Evolutionary conservation across 345 rosid species (phyloP), one percentile per base, ranked within the genome.

Genomic region (Luvunga scandens): DNA sequence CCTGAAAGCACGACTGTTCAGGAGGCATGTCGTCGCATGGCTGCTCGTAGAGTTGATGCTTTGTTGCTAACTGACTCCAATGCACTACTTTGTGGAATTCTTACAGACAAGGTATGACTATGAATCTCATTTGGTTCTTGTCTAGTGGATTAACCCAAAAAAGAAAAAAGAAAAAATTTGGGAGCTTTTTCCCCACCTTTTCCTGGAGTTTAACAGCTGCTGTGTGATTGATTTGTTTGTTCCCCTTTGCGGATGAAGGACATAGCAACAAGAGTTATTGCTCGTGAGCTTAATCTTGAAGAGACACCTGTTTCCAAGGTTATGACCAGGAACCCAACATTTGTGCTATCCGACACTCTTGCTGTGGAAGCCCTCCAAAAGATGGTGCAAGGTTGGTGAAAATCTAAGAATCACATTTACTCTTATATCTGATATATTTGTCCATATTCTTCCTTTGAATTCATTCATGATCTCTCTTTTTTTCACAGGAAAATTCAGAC

Each of bases 281-380:
- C 99, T 33, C 84, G 72, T 74, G 98, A 93, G 77, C 39, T 97
- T 85, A 86, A 91, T 89, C 85, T 90, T 10, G 92, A 87, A 85
- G 98, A 97, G 77, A 97, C 98, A 36, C 94, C 98, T 30, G 94
- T 89, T 75, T 97, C 98, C n/a, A 89, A 90, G 81, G 94, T 97
- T 77, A 97, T 97, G 99, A 97, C 99, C 14, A 88, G 89, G 90
- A 94, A 91, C 77, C 99, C 99, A 0, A 73, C 89, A 75, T 97
- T 97, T 78, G 99, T 97, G 77, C 95, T 97, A 66, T 97, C 98
- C 0, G 98, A 94, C 74, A 91, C 99, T 77, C 97, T 93, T 70
- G 98, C 99, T 45, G 96, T 94, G 79, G 99, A 97, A 86, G 98
- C 99, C 71, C 95, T 94, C 28, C 98, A 94, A 84, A 97, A 97